Evolutionary conservation across 768 basidiomycete genomes (phyloP), one percentile per base, ranked within the genome.

Genomic region (Podaxis carcinomalis): DNA sequence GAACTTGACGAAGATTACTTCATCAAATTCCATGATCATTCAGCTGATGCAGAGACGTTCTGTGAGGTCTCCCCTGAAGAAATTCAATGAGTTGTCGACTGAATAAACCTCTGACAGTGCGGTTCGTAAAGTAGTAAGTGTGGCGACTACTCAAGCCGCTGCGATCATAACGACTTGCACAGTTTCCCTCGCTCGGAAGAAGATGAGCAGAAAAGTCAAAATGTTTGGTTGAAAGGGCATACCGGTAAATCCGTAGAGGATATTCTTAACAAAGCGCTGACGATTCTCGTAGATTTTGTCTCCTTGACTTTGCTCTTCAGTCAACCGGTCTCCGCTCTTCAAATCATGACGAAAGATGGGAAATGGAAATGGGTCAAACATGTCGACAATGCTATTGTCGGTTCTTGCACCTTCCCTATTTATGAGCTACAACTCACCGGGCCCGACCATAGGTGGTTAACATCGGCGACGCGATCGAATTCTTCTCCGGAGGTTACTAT

Each of bases 201-300:
- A 23, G 80, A 81, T 4, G 80, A 82, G 63, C 56, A 63, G 35
- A 74, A 74, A 51, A 72, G 77, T 0, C 78, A 77, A 21, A 72
- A 78, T 46, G 78, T 83, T 2, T 83, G 80, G 80, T 65, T 82
- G 21, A 82, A 83, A 61, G 81, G 81, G 3, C 81, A 82, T 56
- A 78, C 77, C 2, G 80, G 80, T 77, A 58, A 5, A 49, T 39
- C 28, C 28, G 28, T 9, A 2, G 28, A 32, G 28, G 28, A 7
- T 32, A 32, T 32, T 32, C 28, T 1, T 32, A 36, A 16, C 10
- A 19, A 5, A 5, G 21, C 9, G 3, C 16, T 25, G 2, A 25
- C 11, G 10, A 27, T 25, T 49, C 23, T 16, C 19, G 13, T 57
- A 81, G 80, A 83, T 61, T 71, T 79, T 36, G 79, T 79, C 4